phyloP scores from a whole-genome alignment of 805 yeast species.

The Spathaspora girioi region DNA sequence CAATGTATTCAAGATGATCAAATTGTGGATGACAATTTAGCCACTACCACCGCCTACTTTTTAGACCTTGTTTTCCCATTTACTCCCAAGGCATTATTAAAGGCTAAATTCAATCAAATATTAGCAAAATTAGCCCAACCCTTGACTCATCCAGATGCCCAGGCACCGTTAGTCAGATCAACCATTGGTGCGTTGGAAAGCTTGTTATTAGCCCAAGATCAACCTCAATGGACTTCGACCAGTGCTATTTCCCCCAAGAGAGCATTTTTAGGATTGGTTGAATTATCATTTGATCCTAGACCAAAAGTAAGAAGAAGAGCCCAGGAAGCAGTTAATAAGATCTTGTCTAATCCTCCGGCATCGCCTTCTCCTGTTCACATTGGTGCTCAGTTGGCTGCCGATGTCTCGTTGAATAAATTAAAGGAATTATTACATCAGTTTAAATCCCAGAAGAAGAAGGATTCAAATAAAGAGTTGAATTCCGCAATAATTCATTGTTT shows the following conservation, averaged over 20 bases:
- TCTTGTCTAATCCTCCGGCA: constrained; percentile 66
- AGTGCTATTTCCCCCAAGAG: constrained; percentile 70
- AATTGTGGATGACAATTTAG: constrained; percentile 59
- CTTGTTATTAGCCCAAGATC: constrained; percentile 75
- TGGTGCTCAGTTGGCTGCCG: constrained; percentile 68
- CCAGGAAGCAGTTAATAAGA: constrained; percentile 72
- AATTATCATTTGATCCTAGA: constrained; percentile 78
- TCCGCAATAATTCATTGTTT: constrained; percentile 68
- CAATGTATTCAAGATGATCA: constrained; percentile 54
- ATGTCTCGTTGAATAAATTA: constrained; percentile 57
- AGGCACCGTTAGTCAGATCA: constrained; percentile 79
- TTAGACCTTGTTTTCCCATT: constrained; percentile 76
- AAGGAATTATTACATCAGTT: constrained; percentile 38
- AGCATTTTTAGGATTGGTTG: constrained; percentile 75
- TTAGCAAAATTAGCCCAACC: constrained; percentile 79
- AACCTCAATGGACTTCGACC: constrained; percentile 65
- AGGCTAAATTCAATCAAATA: constrained; percentile 72
- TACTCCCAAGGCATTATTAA: constrained; percentile 65
- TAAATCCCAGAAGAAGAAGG: constrained; percentile 16
- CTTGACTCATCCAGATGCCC: constrained; percentile 62
- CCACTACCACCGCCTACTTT: constrained; percentile 74
- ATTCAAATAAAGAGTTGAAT: constrained; percentile 47
- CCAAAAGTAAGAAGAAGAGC: constrained; percentile 97
- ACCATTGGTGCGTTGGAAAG: constrained; percentile 84
- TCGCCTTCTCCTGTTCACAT: constrained; percentile 78